Base-by-base conservation (phyloP, 805 yeast genomes). In the Candida boidinii region DNA sequence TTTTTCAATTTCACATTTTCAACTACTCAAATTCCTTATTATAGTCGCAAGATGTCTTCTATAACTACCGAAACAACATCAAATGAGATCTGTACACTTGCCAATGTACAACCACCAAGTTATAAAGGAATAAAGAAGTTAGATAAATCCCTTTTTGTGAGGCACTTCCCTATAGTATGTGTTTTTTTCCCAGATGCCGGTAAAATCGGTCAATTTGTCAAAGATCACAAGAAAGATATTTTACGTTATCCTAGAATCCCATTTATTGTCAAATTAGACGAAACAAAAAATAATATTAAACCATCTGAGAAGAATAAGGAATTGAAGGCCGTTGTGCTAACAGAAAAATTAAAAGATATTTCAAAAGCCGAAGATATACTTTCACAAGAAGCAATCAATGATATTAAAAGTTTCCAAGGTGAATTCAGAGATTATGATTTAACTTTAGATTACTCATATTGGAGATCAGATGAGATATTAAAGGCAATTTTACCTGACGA, bases 381-480 rank as follows among this genome's bases (percentile, higher is more conserved):
- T 11, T 55, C 77, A 0, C 41, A 56, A 1, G 55, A 49, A 10
- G 66, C 84, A 0, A 41, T 56, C 18, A 55, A 56, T 10, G 66
- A 66, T 36, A 55, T 88, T 2, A 45, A 62, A 11, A 68, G 70
- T 20, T 62, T 65, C 28, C 58, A 65, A 0, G 70, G 76, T 2
- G 49, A 53, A 5, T 51, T 81, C 10, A 54, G 56, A 24, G 73
- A 79, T 2, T 77, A 81, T 47, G 62, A 57, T 3, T 61, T 85
- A 36, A 51, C 48, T 0, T 56, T 92, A 31, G 79, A 66, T 40
- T 92, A 92, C 52, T 68, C 74, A 31, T 84, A 74, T 54, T 92
- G 97, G 97, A 76, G 76, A 43, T 68, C 88, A 0, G 98, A 94
- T 35, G 96, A 92, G 44, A 80, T 92, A 12, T 62, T 92, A 24